Evolutionary conservation across 371 early-diverging fungal species (phyloP).

Genomic region (Parasitella parasitica): DNA sequence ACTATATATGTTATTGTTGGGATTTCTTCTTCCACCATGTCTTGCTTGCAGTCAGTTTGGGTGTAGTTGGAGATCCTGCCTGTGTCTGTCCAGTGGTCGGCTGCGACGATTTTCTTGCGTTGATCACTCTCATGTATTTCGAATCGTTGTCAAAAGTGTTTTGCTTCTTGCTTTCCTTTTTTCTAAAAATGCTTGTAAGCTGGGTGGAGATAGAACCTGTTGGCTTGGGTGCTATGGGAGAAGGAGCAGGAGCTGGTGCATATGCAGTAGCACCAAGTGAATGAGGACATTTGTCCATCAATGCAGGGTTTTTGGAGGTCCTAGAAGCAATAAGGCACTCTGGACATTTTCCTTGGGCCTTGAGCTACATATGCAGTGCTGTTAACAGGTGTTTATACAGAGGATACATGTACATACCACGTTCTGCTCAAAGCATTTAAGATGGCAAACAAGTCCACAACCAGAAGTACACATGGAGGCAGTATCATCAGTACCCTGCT

Average conservation of each 20-base stretch:
- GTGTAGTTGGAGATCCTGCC: not conserved
- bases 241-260: not conserved
- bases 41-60: not conserved
- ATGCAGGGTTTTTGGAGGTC: not conserved
- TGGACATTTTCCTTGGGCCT: not conserved
- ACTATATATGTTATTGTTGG: not conserved
- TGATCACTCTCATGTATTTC: not conserved
- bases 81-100: not conserved
- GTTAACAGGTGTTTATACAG: too few relatives aligned
- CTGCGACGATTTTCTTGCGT: not conserved
- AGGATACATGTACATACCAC: not conserved
- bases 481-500: not conserved
- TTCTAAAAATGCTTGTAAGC: not conserved
- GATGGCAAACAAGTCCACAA: not conserved
- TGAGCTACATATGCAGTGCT: too few relatives aligned
- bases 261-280: too few relatives aligned
- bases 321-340: not conserved
- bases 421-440: not conserved
- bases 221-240: not conserved
- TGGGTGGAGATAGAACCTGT: not conserved
- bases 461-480: not conserved
- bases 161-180: not conserved
- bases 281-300: not conserved
- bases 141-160: not conserved
- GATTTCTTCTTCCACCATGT: slow-evolving; percentile 17